Percentiles rank a stretch among this genome's conserved stretches.
phyloP scores from a whole-genome alignment of 2,329 filamentous ascomycete genomes.

The Pyricularia sp. region DNA sequence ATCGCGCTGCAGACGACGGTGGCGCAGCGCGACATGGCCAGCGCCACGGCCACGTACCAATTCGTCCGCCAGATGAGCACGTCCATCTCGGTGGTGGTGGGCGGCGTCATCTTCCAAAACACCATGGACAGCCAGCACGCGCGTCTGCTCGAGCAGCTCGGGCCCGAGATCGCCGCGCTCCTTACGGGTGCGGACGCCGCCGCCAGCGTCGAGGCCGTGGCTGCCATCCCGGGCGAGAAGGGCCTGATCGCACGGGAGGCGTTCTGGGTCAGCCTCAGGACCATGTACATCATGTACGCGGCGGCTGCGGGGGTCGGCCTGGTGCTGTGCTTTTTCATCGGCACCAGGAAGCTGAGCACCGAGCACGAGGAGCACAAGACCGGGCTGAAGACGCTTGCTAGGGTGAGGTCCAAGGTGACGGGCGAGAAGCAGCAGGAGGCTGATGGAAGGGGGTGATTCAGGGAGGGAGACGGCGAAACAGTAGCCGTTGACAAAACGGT shows the following conservation, averaged over 20 bases:
- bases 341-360: conserved; percentile 36
- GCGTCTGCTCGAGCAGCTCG: conserved; percentile 14
- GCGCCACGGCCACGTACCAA: conserved; percentile 47
- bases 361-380: conserved; percentile 46
- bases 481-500: too few relatives aligned
- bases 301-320: conserved; percentile 34
- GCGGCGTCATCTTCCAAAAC: conserved; percentile 29
- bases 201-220: conserved; percentile 45
- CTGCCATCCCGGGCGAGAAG: conserved; percentile 32
- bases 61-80: conserved; percentile 47
- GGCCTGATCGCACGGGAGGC: conserved; percentile 28
- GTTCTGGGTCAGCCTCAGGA: conserved; percentile 35
- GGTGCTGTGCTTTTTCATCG: conserved; percentile 32
- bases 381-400: conserved; percentile 27
- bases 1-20: conserved; percentile 53
- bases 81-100: conserved; percentile 44
- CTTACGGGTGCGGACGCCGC: conserved; percentile 48
- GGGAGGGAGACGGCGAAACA: too few relatives aligned
- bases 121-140: conserved; percentile 23
- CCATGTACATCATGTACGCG: conserved; percentile 46
- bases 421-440: not conserved
- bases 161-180: conserved; percentile 28
- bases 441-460: not conserved
- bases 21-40: conserved; percentile 44
- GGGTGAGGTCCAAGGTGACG: conserved; percentile 2